These are phyloP conservation scores for Syzygium jambos DNA, from an alignment of 345 rosid genomes.

Conservation along the genomic window DNA sequence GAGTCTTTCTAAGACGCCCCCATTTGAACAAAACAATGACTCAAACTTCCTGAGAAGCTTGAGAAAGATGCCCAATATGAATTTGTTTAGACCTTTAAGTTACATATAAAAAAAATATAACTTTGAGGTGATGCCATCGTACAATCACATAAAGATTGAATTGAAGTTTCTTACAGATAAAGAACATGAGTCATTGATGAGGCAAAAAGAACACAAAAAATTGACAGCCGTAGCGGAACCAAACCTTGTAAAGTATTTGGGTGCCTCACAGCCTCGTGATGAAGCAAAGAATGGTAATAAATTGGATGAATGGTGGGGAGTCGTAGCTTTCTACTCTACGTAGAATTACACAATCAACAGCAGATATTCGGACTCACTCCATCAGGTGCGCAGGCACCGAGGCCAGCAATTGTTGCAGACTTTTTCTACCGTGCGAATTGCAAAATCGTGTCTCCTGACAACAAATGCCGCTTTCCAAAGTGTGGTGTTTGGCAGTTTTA, in stretches of 20 bases:
- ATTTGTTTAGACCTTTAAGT: not conserved
- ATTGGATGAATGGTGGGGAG: not conserved
- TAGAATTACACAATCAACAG: not conserved
- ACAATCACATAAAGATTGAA: not conserved
- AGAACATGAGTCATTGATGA: not conserved
- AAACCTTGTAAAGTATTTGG: not conserved
- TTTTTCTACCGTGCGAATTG: not conserved
- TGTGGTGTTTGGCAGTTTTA: not conserved
- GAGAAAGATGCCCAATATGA: not conserved
- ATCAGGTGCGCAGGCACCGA: not conserved
- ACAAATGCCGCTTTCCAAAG: not conserved
- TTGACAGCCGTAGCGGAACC: not conserved
- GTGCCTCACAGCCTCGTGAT: not conserved
- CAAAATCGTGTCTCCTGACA: not conserved
- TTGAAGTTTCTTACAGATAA: not conserved
- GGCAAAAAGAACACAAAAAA: not conserved
- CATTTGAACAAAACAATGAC: not conserved
- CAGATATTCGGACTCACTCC: not conserved
- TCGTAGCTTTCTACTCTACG: not conserved
- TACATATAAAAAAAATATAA: not conserved
- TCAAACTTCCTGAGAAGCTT: not conserved
- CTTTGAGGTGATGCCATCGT: not conserved
- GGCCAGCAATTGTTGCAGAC: not conserved
- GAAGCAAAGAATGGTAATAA: conserved; percentile 6
- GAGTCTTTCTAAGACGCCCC: not conserved